Base-by-base conservation (phyloP, 2,329 filamentous ascomycete species). In the Cytospora schulzeri region DNA sequence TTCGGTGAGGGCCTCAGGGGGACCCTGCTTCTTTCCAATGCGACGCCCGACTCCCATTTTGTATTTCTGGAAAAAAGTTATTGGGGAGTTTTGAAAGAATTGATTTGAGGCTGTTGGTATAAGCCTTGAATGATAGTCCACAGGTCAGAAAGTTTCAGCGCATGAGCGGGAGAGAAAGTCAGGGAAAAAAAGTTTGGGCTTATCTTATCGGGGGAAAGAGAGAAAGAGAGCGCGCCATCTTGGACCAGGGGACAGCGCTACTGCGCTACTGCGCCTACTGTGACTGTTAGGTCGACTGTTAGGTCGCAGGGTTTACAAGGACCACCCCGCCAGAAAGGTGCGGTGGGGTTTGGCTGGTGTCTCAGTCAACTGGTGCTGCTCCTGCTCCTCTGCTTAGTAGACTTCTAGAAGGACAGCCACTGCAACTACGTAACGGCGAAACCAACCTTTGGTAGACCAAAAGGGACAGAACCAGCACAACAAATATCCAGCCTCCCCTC, bases 21-120 rank as follows among this genome's bases (percentile, higher is more conserved):
- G 84, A 63, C 93, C 94, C 85, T 98, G 95, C 80, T 97, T 97
- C 78, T 93, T 91, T 89, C 33, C 33, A 35, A 97, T 96, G 73
- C 93, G 92, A 76, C 93, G 91, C 76, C 93, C 91, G 68, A 88
- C 86, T 82, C 92, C 93, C 93, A 97, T 97, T 73, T 76, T 48
- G 4, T 87, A 19, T 19, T 41, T 41, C 19, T 41, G 15, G 8
- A 11, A n/a, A n/a, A n/a, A 17, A 31, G 15, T 35, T 35, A 35
- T 17, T 28, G 28, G 75, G 69, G 64, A 68, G 63, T 68, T 66
- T 64, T 24, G 59, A 28, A 14, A 33, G 48, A 19, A 33, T 54
- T 6, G 4, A 12, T n/a, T 33, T n/a, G 29, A 15, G 31, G 31
- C 11, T 29, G 17, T 12, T 28, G 52, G 22, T 52, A n/a, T 33